Conservation (phyloP, 148 eudicot species). For the Hydrangea macrophylla region DNA sequence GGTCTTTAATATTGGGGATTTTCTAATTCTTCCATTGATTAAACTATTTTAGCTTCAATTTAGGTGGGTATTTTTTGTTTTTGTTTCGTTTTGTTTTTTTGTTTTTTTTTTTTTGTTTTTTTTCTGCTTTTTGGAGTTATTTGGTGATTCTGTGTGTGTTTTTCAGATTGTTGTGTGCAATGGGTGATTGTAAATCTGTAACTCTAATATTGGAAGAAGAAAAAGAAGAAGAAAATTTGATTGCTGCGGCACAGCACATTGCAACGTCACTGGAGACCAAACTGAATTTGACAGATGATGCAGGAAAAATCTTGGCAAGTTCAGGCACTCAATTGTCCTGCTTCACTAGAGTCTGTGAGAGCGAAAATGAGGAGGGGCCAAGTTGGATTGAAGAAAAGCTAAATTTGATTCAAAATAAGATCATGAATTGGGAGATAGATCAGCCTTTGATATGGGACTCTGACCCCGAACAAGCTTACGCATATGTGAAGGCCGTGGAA, state of each 20-base stretch:
- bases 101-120: no score
- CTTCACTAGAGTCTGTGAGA: slow-evolving; percentile 25
- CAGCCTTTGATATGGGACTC: slow-evolving; percentile 78
- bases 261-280: slow-evolving; percentile 56
- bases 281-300: slow-evolving; percentile 53
- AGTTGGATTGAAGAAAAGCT: slow-evolving; percentile 48
- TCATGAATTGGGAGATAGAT: slow-evolving; percentile 59
- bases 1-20: neutral
- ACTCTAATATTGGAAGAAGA: slow-evolving; percentile 38
- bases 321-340: slow-evolving; percentile 54
- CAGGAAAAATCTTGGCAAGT: slow-evolving; percentile 56
- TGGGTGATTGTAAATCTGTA: slow-evolving; percentile 49
- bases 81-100: no score
- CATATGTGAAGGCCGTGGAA: slow-evolving; percentile 60
- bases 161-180: slow-evolving; percentile 17
- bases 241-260: slow-evolving; percentile 66
- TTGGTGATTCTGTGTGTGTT: neutral
- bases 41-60: slow-evolving; percentile 2
- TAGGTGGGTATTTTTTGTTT: slow-evolving; percentile 10
- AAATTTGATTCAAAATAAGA: slow-evolving; percentile 40
- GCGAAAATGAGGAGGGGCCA: slow-evolving; percentile 26
- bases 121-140: no score
- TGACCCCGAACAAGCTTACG: slow-evolving; percentile 54
- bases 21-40: no score
- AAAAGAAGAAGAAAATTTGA: slow-evolving; percentile 55